Percentiles rank a stretch among this genome's conserved stretches.
These are phyloP conservation scores for Suillus discolor DNA, from an alignment of 768 basidiomycete species.

Conservation along the genomic window DNA sequence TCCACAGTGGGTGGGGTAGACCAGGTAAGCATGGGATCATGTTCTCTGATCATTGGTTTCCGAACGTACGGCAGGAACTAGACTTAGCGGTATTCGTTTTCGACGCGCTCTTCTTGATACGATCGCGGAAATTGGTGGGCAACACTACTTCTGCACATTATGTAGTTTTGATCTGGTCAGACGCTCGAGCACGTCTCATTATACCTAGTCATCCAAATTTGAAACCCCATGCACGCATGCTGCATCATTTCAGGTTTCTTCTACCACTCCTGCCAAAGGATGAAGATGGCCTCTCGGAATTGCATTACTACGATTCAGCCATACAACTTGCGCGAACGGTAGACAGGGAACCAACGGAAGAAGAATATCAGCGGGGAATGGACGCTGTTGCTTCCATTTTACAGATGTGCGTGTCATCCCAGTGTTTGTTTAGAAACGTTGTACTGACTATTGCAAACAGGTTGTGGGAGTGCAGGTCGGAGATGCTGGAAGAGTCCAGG, in stretches of 20 bases:
- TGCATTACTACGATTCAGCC: constrained; percentile 79
- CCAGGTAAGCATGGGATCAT: constrained; percentile 48
- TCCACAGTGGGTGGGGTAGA: constrained; percentile 76
- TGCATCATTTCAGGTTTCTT: constrained; percentile 80
- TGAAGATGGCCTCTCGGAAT: constrained; percentile 62
- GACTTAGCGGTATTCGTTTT: constrained; percentile 62
- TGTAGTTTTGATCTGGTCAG: constrained; percentile 35
- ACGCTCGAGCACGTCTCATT: constrained; percentile 67
- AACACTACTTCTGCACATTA: not conserved
- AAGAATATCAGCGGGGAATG: constrained; percentile 67
- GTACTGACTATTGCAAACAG: constrained; percentile 33
- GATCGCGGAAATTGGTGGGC: constrained; percentile 67
- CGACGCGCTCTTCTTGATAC: constrained; percentile 72
- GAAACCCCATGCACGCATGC: constrained; percentile 75
- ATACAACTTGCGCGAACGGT: constrained; percentile 72
- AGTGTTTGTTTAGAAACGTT: not conserved
- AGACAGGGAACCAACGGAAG: constrained; percentile 60
- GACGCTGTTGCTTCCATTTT: constrained; percentile 62
- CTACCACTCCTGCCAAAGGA: constrained; percentile 60
- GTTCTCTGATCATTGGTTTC: not conserved
- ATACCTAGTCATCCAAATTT: constrained; percentile 72
- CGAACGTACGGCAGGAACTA: constrained; percentile 49
- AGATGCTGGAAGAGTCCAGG: constrained; percentile 62
- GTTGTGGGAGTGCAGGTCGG: constrained; percentile 62
- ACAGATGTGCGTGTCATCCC: constrained; percentile 48